These are phyloP conservation scores for Porcisia deanei DNA, from an alignment of 208 protist species.

Conservation along the genomic window DNA sequence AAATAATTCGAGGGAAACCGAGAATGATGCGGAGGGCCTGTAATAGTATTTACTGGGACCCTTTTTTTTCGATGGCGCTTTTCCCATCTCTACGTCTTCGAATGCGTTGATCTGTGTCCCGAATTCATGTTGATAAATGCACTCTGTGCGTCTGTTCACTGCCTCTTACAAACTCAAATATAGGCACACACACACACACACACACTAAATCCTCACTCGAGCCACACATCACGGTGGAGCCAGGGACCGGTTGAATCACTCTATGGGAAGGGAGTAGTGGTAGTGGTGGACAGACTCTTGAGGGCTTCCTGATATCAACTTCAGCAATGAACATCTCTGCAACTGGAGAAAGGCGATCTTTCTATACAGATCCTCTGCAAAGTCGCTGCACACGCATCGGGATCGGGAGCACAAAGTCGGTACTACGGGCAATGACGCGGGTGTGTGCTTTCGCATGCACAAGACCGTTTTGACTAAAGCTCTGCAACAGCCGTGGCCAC, in stretches of 20 bases:
- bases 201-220: too few relatives aligned
- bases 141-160: too few relatives aligned
- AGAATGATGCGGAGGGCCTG: too few relatives aligned
- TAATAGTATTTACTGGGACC: too few relatives aligned
- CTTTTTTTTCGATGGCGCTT: too few relatives aligned
- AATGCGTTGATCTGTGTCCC: too few relatives aligned
- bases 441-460: conserved; percentile 57
- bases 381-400: conserved; percentile 19
- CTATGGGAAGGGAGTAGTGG: background rate
- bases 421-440: conserved; percentile 41
- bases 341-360: conserved; percentile 27
- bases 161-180: too few relatives aligned
- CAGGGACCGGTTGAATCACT: background rate
- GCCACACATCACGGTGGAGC: too few relatives aligned
- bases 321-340: conserved; percentile 39
- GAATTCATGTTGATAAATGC: too few relatives aligned
- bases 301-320: conserved; percentile 43
- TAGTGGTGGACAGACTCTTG: background rate
- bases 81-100: too few relatives aligned
- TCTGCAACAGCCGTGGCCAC: conserved; percentile 38
- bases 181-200: too few relatives aligned
- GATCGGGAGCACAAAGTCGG: conserved; percentile 44
- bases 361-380: conserved; percentile 25
- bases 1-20: too few relatives aligned
- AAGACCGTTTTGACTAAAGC: conserved; percentile 51